Percentiles rank a stretch among this genome's conserved stretches.
These are phyloP conservation scores for Pachyrhizus erosus DNA, from an alignment of 306 rosid genomes.

Conservation along the genomic window DNA sequence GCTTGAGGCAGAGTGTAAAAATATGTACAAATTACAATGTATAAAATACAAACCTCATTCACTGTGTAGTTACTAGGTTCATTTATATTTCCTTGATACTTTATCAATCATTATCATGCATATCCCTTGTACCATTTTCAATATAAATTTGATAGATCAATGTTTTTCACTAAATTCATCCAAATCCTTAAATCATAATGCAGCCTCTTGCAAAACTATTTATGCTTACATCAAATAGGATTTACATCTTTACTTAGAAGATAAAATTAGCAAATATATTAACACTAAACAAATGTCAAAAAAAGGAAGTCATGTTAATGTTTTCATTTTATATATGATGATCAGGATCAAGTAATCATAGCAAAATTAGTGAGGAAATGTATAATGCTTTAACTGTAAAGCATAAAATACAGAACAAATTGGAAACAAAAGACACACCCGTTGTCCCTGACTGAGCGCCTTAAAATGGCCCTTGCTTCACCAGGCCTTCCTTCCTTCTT, in stretches of 20 bases:
- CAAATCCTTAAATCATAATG: neutral
- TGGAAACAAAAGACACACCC: slow-evolving; percentile 55
- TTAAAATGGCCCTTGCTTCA: slow-evolving; percentile 89
- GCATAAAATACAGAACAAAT: neutral
- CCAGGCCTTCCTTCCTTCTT: slow-evolving; percentile 99
- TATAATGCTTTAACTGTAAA: neutral
- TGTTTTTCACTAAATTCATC: neutral
- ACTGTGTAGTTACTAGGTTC: neutral
- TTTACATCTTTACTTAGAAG: neutral
- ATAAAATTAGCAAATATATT: neutral
- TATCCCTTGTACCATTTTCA: neutral
- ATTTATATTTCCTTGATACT: neutral
- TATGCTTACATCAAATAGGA: slow-evolving; percentile 1
- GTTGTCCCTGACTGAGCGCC: slow-evolving; percentile 91
- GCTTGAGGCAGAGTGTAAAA: no score
- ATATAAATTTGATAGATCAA: neutral
- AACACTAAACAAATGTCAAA: neutral
- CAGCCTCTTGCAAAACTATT: neutral
- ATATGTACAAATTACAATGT: no score
- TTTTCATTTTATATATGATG: neutral
- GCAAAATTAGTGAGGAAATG: neutral
- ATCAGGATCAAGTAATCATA: neutral
- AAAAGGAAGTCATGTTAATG: neutral
- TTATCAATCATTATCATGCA: neutral
- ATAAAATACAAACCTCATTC: no score